These are phyloP conservation scores for Rhododendron henanense DNA, from an alignment of 148 eudicot genomes.

Conservation along the genomic window DNA sequence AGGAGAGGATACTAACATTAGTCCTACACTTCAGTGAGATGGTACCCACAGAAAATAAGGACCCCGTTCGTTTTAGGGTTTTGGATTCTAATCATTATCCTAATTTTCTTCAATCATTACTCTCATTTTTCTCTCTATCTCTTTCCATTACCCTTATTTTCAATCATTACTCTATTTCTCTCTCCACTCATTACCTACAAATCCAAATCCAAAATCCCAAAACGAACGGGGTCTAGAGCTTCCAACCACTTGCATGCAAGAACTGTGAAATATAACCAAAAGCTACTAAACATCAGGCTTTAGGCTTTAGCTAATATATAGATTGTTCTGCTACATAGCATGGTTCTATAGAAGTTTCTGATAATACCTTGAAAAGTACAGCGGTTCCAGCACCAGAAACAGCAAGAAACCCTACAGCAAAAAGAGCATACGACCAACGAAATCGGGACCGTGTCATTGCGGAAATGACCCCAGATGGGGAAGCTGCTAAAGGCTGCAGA, in stretches of 20 bases:
- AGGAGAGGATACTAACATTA: background rate
- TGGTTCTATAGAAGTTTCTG: background rate
- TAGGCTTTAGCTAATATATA: background rate
- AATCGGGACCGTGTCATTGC: conserved; percentile 39
- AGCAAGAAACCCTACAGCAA: conserved; percentile 78
- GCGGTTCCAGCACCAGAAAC: conserved; percentile 87
- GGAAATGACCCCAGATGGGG: conserved; percentile 42
- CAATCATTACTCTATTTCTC: too few relatives aligned
- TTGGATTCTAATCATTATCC: too few relatives aligned
- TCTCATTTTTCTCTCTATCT: too few relatives aligned
- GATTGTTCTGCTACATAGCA: background rate
- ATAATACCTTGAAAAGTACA: conserved; percentile 64
- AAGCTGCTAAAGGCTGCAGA: conserved; percentile 45
- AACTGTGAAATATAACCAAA: background rate
- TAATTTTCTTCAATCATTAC: too few relatives aligned
- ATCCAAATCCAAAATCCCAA: too few relatives aligned
- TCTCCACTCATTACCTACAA: too few relatives aligned
- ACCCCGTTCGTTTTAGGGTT: too few relatives aligned
- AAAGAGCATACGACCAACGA: conserved; percentile 81
- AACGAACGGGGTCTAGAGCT: background rate
- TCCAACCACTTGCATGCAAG: background rate
- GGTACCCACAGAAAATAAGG: background rate
- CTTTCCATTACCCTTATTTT: too few relatives aligned
- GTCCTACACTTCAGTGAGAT: background rate
- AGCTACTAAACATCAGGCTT: background rate